Base-by-base conservation (phyloP, 495 filamentous ascomycete genomes). In the Aspergillus incahuasiensis region DNA sequence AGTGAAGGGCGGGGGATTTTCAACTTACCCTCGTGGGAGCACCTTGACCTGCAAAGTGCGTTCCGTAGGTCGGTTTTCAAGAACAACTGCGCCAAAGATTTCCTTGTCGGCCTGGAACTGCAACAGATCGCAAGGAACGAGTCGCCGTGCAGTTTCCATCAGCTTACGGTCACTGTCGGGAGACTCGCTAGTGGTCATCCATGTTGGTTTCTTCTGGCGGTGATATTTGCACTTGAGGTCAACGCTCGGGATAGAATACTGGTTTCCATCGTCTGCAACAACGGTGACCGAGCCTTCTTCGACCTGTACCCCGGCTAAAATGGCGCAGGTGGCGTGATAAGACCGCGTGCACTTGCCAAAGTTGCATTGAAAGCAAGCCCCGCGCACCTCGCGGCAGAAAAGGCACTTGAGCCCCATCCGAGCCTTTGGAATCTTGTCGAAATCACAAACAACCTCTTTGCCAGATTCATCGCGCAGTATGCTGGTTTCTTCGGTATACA, bases 311-410 rank as follows among this genome's bases (percentile, higher is more conserved):
- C 95, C 94, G 40, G 92, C 94, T 15, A 91, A 82, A 20, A 88
- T 85, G 2, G 94, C 92, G 64, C 94, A 99, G 13, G 91, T 97
- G 2, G 92, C 90, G 69, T 99, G 94, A 68, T 95, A 99, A 3
- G 95, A 86, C 56, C 92, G 79, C 21, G 88, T 88, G 68, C 94
- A 99, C 69, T 96, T 97, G 77, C 91, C 94, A 54, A 86, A 85
- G 6, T 90, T 94, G 74, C 94, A 99, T 69, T 99, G 94, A 76
- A 99, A 96, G 71, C 92, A 96, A 15, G 91, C 88, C 24, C 94
- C 94, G 56, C 87, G 90, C 66, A 91, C 94, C 45, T 90, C 92
- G 34, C 91, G 89, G 66, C 94, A 99, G 70, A 90, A 96, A 47
- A 92, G 83, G 71, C 94, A 99, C 67, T 92, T 95, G 54, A 97